Conservation (phyloP, 495 filamentous ascomycete species). For the Recurvomyces mirabilis region DNA sequence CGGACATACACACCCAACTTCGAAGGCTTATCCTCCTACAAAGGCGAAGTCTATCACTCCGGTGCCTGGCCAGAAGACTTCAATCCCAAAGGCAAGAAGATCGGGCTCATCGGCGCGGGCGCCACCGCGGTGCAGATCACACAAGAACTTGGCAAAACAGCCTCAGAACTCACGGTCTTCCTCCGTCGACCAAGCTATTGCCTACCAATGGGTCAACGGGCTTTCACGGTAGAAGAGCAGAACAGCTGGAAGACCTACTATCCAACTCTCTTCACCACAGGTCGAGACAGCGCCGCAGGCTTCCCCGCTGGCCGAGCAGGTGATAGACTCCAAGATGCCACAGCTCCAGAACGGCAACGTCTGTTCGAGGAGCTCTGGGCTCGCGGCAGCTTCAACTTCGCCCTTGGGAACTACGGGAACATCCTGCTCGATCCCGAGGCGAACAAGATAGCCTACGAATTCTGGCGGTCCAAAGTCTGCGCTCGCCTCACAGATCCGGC, state of each 20-base stretch:
- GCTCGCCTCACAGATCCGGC: conserved; percentile 17
- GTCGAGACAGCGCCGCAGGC: conserved; percentile 2
- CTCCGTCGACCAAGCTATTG: conserved; percentile 16
- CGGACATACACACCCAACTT: conserved; percentile 38
- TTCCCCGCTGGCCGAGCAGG: background rate
- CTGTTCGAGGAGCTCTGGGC: conserved; percentile 15
- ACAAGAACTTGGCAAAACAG: conserved; percentile 15
- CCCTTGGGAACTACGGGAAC: conserved; percentile 3
- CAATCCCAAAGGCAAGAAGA: background rate
- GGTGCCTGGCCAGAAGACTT: conserved; percentile 30
- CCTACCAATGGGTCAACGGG: conserved; percentile 8
- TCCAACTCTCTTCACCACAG: conserved; percentile 10
- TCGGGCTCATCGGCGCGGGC: conserved; percentile 8
- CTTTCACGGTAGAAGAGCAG: conserved; percentile 5
- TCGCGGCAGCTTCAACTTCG: conserved; percentile 7
- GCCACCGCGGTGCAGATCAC: conserved; percentile 21
- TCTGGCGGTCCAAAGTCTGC: conserved; percentile 11
- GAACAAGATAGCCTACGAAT: conserved; percentile 15
- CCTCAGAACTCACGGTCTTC: conserved; percentile 16
- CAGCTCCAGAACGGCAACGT: conserved; percentile 4
- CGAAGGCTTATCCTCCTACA: background rate
- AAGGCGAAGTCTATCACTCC: conserved; percentile 22
- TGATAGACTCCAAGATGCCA: background rate
- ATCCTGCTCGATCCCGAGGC: conserved; percentile 11
- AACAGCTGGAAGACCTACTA: conserved; percentile 31